Base-by-base conservation (phyloP, 2,329 filamentous ascomycete genomes). In the Chaetomiaceae sp. region DNA sequence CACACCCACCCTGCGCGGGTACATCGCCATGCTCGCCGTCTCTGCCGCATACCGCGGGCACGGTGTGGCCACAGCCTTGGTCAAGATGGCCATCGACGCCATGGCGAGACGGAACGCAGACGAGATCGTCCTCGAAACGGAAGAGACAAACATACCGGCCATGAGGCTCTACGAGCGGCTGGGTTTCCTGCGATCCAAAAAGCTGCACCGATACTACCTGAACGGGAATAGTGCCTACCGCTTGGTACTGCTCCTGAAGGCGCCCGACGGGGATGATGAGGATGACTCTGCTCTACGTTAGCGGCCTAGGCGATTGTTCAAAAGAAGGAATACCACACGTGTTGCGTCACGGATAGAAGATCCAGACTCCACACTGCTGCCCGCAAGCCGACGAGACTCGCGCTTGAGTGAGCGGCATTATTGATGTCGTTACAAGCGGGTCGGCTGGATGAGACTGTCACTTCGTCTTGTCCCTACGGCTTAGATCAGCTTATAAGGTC, bases 21-120 rank as follows among this genome's bases (percentile, higher is more conserved):
- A 99, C 71, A 97, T 99, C 60, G 93, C 93, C 64, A 99, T 99
- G 93, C 78, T 99, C 37, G 93, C 93, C n/a, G 91, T 96, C 5
- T 82, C 85, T 38, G 82, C 89, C 34, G 74, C 83, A 21, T 86
- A 89, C 63, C 84, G 93, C 19, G 90, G 91, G 5, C 81, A 84
- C 57, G 92, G 93, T 1, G 90, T 99, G 53, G 93, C 87, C 1
- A 96, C 90, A 0, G 83, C 84, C 35, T 77, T 99, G 9, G 93
- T 99, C n/a, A 82, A 85, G 56, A 84, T 83, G 75, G 90, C 91
- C 17, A 91, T 99, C 56, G 89, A 96, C 60, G 86, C 87, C 56
- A 99, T 99, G 93, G 81, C 83, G 10, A 79, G 81, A 51, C 78
- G 86, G 45, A 79, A 87, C 61, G 93, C 93, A 20, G 92, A 97